Evolutionary conservation across 108 stramenopile genomes (phyloP).

Genomic region (Fragilaria crotonensis): DNA sequence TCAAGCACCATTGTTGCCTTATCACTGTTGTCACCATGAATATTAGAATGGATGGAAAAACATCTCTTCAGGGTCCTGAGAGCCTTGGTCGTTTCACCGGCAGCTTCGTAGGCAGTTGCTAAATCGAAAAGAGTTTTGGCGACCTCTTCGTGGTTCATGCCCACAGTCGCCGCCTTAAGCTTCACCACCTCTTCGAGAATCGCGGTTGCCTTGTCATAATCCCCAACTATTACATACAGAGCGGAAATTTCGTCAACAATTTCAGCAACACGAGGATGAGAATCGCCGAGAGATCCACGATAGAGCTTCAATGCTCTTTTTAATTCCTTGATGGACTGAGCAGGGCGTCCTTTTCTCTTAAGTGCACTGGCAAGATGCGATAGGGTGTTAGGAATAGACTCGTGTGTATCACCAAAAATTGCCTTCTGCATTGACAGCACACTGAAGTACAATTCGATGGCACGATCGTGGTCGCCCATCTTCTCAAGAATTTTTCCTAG

Average conservation of each 20-base stretch:
- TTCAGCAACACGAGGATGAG: constrained; percentile 32
- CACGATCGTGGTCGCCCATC: constrained; percentile 36
- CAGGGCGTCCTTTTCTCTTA: constrained; percentile 33
- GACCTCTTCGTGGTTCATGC: constrained; percentile 36
- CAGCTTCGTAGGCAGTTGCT: constrained; percentile 45
- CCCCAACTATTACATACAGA: constrained; percentile 43
- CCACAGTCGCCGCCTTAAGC: constrained; percentile 45
- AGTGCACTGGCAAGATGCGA: constrained; percentile 26
- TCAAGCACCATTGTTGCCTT: constrained; percentile 33
- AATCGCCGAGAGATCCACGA: constrained; percentile 42
- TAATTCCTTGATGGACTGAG: constrained; percentile 46
- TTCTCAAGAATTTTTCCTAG: constrained; percentile 37
- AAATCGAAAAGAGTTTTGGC: constrained; percentile 36
- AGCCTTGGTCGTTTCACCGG: constrained; percentile 39
- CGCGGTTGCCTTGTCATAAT: constrained; percentile 44
- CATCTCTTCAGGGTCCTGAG: constrained; percentile 55
- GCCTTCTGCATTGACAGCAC: constrained; percentile 41
- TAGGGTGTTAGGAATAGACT: constrained; percentile 16
- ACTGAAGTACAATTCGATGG: constrained; percentile 24
- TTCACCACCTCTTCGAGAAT: constrained; percentile 59
- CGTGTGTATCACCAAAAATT: constrained; percentile 34
- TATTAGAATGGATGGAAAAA: constrained; percentile 44
- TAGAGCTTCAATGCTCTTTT: constrained; percentile 48
- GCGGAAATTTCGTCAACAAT: constrained; percentile 52
- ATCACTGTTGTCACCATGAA: constrained; percentile 34